Evolutionary conservation across 129 eudicot species (phyloP), one percentile per base, ranked within the genome.

Genomic region (Escallonia herrerae): DNA sequence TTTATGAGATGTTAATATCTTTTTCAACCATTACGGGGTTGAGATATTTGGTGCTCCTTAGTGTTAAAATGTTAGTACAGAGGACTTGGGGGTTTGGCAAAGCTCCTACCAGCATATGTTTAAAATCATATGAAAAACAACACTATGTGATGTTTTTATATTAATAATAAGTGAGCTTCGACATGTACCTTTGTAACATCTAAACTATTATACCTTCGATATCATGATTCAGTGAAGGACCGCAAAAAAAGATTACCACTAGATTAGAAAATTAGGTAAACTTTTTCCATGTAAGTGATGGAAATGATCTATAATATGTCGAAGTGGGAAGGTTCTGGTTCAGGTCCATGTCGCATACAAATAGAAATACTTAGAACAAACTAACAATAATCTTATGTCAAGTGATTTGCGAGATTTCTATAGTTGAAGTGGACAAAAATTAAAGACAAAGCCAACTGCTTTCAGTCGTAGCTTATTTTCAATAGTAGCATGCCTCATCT

Each of bases 321-420:
- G 82, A 71, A 60, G 46, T 69, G 56, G 47, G 64, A 60, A 44
- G 59, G 70, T 69, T 67, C n/a, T 48, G 72, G 76, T 77, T 77
- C 57, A 38, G 77, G 84, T 78, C 69, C 40, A 58, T 70, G 70
- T 75, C 86, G 72, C 69, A 71, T 68, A 38, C 69, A 50, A 67
- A 72, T 65, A 56, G 50, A 22, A 62, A 56, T 74, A 70, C 77
- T 46, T 70, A 38, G 49, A 57, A 64, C 64, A 52, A 70, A 61
- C 33, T 22, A 22, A 55, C 81, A 76, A 67, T n/a, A 77, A 71
- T 57, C 69, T 57, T 68, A 39, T 75, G 52, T 56, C 70, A 71
- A 61, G 60, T 78, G 76, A 77, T 66, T 52, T 69, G 43, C 72
- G 49, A 67, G 66, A 64, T 66, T 65, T 12, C 65, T 69, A 4